Evolutionary conservation across 2,329 filamentous ascomycete species (phyloP), one percentile per base, ranked within the genome.

Genomic region (Taxawa tesnikishii): DNA sequence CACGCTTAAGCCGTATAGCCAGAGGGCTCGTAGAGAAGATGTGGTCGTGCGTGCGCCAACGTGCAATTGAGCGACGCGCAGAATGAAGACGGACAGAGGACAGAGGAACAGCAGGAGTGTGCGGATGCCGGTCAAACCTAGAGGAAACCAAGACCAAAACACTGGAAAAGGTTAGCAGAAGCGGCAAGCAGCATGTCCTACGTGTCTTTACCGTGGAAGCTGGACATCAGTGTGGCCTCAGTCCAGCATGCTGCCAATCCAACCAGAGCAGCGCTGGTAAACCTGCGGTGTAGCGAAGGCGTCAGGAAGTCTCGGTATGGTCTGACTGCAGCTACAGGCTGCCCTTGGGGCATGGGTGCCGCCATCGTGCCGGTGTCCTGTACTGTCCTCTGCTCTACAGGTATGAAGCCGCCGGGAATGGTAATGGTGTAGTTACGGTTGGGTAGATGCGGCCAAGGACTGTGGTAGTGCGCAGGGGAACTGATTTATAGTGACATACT

Each of bases 231-330:
- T 12, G 14, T 29, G 29, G 84, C 72, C 50, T 83, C 73, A 23
- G 72, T 33, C 54, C 90, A 93, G 50, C 83, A 83, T 34, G 84
- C 64, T 29, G 67, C 59, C 7, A 90, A 60, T 10, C 85, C 65
- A 40, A 83, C 62, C 10, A 72, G 68, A 29, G 80, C 79, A 9
- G 83, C 84, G 41, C 76, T 77, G 29, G 80, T 79, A 59, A 94
- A 96, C 48, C 85, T 75, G 48, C 82, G 71, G 57, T 96, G 88
- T 42, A 94, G 65, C 32, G 81, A 78, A 30, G 88, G 87, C 39
- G 88, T 92, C 45, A 94, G 63, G 56, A 92, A 92, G 62, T 94
- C 83, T 65, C 84, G 80, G 60, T 94, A 93, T 55, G 70, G 67
- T 4, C 34, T 23, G 8, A n/a, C n/a, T 23, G 19, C 8, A 8